phyloP scores from a whole-genome alignment of 1,139 yeast genomes.

The Protomyces arabidopsidicola region DNA sequence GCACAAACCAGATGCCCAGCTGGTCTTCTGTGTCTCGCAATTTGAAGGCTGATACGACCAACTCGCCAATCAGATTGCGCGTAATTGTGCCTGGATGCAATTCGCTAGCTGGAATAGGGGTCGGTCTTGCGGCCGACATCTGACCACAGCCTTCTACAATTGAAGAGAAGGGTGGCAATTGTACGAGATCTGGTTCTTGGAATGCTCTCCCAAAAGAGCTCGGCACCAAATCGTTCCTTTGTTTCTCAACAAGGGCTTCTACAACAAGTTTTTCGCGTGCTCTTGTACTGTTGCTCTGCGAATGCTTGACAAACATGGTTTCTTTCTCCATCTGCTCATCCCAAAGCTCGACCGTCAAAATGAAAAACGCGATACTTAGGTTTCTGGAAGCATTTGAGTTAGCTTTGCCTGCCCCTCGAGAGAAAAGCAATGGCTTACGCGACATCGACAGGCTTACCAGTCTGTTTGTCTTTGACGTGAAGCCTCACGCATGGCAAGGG shows the following conservation, averaged over 20 bases:
- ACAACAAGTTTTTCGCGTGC: not conserved
- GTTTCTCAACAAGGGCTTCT: too few species aligned
- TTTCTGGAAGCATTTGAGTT: constrained; percentile 3
- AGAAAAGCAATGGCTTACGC: constrained; percentile 20
- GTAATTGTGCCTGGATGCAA: constrained; percentile 36
- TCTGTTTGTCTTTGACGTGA: constrained; percentile 37
- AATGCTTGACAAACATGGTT: constrained; percentile 36
- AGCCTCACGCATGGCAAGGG: too few species aligned
- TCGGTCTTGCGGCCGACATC: not conserved
- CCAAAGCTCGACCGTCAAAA: constrained; percentile 44
- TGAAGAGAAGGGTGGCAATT: not conserved
- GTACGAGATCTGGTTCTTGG: too few species aligned
- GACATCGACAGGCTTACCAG: constrained; percentile 35
- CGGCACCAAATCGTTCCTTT: not conserved
- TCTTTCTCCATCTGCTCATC: constrained; percentile 41
- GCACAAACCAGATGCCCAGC: constrained; percentile 45
- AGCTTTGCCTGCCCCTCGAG: not conserved
- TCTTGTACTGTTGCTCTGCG: not conserved
- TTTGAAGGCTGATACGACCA: constrained; percentile 44
- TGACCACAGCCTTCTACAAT: not conserved
- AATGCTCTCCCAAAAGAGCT: too few species aligned
- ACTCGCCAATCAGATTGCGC: constrained; percentile 44
- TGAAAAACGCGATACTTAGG: constrained; percentile 40
- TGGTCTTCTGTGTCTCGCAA: constrained; percentile 41
- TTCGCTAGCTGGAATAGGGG: not conserved